A percentile compares a stretch with the other conserved stretches of the same genome.
These are phyloP conservation scores for Venturiaceae sp. DNA, from an alignment of 2,329 filamentous ascomycete species.

Conservation along the genomic window DNA sequence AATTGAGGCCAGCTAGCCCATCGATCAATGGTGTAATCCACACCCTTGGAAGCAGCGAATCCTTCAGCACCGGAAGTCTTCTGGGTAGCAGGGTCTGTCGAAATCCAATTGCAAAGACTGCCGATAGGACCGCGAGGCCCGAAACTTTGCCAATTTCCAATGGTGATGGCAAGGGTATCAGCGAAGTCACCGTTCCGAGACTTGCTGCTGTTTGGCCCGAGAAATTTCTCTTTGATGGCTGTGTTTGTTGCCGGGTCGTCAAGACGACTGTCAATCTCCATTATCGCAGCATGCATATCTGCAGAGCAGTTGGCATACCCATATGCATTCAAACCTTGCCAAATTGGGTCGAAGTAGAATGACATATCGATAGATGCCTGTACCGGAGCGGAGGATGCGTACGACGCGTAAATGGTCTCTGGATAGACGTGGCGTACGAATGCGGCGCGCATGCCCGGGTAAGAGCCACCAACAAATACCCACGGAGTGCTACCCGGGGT, in stretches of 20 bases:
- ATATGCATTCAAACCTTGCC: conserved; percentile 31
- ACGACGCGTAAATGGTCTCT: conserved; percentile 25
- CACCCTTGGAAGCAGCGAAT: conserved; percentile 31
- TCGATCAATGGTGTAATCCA: conserved; percentile 28
- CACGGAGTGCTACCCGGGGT: conserved; percentile 25
- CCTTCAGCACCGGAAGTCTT: conserved; percentile 27
- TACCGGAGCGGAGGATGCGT: conserved; percentile 27
- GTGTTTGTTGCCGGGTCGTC: conserved; percentile 23
- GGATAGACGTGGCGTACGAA: conserved; percentile 28
- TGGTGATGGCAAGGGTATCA: conserved; percentile 29
- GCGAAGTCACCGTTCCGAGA: conserved; percentile 39
- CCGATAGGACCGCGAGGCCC: conserved; percentile 25
- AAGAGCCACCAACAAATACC: conserved; percentile 27
- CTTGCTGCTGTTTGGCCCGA: conserved; percentile 34
- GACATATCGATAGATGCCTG: conserved; percentile 40
- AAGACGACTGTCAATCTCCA: conserved; percentile 38
- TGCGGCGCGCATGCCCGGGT: conserved; percentile 28
- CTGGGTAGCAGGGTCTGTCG: conserved; percentile 29
- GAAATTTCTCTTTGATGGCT: conserved; percentile 37
- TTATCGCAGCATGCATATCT: conserved; percentile 38
- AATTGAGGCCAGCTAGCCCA: conserved; percentile 33
- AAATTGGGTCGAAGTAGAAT: conserved; percentile 40
- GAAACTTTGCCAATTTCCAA: conserved; percentile 33
- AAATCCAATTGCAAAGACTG: conserved; percentile 36
- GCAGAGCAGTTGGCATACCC: conserved; percentile 35